Percentiles rank a stretch among this genome's conserved stretches.
These are phyloP conservation scores for Neonectria ditissima DNA, from an alignment of 2,329 filamentous ascomycete species.

Conservation along the genomic window DNA sequence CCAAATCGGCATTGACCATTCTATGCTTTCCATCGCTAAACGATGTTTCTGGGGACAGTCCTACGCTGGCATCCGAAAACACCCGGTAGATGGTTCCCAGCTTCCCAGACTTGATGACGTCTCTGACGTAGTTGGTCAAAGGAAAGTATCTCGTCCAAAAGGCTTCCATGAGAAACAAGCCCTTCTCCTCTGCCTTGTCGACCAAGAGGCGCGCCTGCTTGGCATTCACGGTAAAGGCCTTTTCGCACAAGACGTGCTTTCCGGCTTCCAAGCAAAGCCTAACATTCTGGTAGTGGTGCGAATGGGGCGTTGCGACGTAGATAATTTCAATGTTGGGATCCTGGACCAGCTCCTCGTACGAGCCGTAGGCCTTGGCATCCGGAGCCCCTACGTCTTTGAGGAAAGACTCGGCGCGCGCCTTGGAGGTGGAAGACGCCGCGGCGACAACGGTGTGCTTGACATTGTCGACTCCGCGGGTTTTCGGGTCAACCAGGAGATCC, in stretches of 20 bases:
- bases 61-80: slow-evolving; percentile 38
- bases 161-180: slow-evolving; percentile 82
- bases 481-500: slow-evolving; percentile 81
- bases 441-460: slow-evolving; percentile 81
- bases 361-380: slow-evolving; percentile 78
- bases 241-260: slow-evolving; percentile 90
- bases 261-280: slow-evolving; percentile 83
- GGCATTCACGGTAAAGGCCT: slow-evolving; percentile 87
- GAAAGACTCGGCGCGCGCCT: slow-evolving; percentile 76
- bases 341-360: slow-evolving; percentile 81
- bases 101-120: slow-evolving; percentile 66
- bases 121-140: slow-evolving; percentile 77
- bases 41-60: slow-evolving; percentile 13
- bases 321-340: slow-evolving; percentile 84
- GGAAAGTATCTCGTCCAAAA: slow-evolving; percentile 93
- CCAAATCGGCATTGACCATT: slow-evolving; percentile 83
- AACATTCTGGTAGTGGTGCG: slow-evolving; percentile 89
- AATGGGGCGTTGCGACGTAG: slow-evolving; percentile 90
- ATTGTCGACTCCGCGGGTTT: slow-evolving; percentile 74
- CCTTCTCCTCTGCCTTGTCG: slow-evolving; percentile 76
- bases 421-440: slow-evolving; percentile 81
- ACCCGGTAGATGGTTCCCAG: slow-evolving; percentile 71
- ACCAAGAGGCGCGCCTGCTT: slow-evolving; percentile 78
- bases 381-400: slow-evolving; percentile 74
- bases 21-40: slow-evolving; percentile 64